Evolutionary conservation across 495 filamentous ascomycete genomes (phyloP).

Genomic region (Clohesyomyces aquaticus): DNA sequence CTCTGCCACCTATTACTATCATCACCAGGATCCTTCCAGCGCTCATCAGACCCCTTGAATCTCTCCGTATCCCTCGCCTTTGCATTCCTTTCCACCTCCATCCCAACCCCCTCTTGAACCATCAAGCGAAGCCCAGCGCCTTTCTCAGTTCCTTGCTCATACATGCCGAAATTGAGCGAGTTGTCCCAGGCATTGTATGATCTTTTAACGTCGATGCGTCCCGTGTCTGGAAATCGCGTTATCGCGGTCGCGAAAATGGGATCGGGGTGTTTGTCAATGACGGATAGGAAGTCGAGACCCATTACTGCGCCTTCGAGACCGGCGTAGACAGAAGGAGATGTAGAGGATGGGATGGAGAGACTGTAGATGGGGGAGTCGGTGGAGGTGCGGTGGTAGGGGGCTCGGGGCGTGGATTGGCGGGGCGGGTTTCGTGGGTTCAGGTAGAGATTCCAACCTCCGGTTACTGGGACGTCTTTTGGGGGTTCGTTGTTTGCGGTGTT

Average conservation of each 20-base stretch:
- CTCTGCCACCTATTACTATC: conserved; percentile 19
- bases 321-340: conserved; percentile 61
- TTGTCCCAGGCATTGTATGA: conserved; percentile 37
- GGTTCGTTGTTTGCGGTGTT: neutral
- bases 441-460: conserved; percentile 35
- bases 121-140: conserved; percentile 36
- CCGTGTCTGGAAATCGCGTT: conserved; percentile 15
- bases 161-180: conserved; percentile 44
- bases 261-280: conserved; percentile 47
- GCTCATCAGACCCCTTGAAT: conserved; percentile 18
- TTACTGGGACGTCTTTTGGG: neutral
- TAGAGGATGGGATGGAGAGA: conserved; percentile 60
- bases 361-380: conserved; percentile 58
- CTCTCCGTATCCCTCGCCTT: conserved; percentile 18
- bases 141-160: conserved; percentile 34
- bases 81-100: conserved; percentile 8
- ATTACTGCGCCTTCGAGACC: conserved; percentile 59
- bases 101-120: conserved; percentile 39
- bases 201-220: conserved; percentile 24
- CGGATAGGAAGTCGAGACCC: conserved; percentile 58
- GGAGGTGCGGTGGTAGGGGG: conserved; percentile 37
- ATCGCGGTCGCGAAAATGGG: conserved; percentile 35
- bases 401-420: neutral
- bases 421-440: conserved; percentile 29
- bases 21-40: conserved; percentile 28